phyloP scores from a whole-genome alignment of 352 stramenopile species.

The Pythium biforme region DNA sequence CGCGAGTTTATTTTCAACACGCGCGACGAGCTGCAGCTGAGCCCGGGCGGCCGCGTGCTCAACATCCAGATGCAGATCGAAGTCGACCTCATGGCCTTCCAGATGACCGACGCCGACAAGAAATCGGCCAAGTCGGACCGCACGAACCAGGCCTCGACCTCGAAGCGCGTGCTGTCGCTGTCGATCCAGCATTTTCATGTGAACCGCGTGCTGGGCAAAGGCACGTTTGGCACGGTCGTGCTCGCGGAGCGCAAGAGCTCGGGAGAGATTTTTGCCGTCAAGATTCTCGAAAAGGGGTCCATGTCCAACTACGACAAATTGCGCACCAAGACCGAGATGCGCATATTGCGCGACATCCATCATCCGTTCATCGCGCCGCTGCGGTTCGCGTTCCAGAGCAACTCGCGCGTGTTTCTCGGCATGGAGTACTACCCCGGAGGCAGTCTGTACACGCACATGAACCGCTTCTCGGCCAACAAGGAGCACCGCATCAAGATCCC shows the following conservation, averaged over 20 bases:
- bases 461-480: conserved; percentile 90
- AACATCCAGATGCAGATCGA: conserved; percentile 86
- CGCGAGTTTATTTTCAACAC: conserved; percentile 82
- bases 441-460: conserved; percentile 90
- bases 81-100: conserved; percentile 75
- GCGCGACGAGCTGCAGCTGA: conserved; percentile 76
- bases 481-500: conserved; percentile 87
- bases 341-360: conserved; percentile 88
- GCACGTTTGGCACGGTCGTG: conserved; percentile 93
- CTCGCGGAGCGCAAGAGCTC: conserved; percentile 82
- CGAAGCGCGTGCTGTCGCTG: conserved; percentile 80
- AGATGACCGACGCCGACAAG: conserved; percentile 71
- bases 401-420: conserved; percentile 75
- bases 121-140: conserved; percentile 67
- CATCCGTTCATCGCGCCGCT: too few species aligned
- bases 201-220: conserved; percentile 93
- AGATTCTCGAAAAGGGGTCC: conserved; percentile 91
- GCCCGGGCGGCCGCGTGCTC: conserved; percentile 70
- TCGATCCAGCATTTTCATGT: conserved; percentile 95
- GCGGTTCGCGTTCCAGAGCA: too few species aligned
- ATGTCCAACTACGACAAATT: conserved; percentile 93
- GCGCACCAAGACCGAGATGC: conserved; percentile 91
- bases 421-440: conserved; percentile 87
- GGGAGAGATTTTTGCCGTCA: conserved; percentile 90
- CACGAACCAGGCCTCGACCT: conserved; percentile 68